Base-by-base conservation (phyloP, 192 early-diverging fungal species). In the Lobulomyces angularis region DNA sequence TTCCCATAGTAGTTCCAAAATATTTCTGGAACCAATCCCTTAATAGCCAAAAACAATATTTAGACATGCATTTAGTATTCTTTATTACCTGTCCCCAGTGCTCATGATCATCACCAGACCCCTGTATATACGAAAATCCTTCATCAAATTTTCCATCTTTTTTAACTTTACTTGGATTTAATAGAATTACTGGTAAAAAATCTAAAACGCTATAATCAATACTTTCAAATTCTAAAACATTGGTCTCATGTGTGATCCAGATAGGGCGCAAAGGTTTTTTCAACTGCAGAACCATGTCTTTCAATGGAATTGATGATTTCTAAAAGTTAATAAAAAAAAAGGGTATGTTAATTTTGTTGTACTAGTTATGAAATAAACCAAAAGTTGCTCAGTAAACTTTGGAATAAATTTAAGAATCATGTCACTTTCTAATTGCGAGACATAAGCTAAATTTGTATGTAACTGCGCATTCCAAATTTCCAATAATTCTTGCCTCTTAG, bases 31-130 rank as follows among this genome's bases (percentile, higher is more conserved):
- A 71, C 76, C 33, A 88, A 49, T 0, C 77, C 79, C 62, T 71
- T 11, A 30, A 8, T 22, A 39, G 43, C 21, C 16, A 28, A 31
- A 19, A 27, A 23, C 41, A 38, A 1, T 62, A 8, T 28, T 5
- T n/a, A 19, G 30, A 23, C 31, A 24, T n/a, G n/a, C n/a, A n/a
- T n/a, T n/a, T n/a, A n/a, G n/a, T n/a, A n/a, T n/a, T n/a, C n/a
- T 14, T 6, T 27, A 31, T 47, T 51, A 43, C 77, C 48, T 56
- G 30, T 18, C 74, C 70, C 89, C 89, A 93, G 48, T 74, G 56
- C 44, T 93, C 89, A 27, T 87, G 77, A 52, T 93, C 89, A 56
- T 93, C 89, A 0, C 74, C 89, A 1, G 86, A 77, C 6, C 89
- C 89, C 62, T 93, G 89, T 5, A 93, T 78, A 46, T 93, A 93